A percentile compares a stretch with the other conserved stretches of the same genome.
These are phyloP conservation scores for Pinus tabuliformis DNA, from an alignment of 75 land plant species.

Conservation along the genomic window DNA sequence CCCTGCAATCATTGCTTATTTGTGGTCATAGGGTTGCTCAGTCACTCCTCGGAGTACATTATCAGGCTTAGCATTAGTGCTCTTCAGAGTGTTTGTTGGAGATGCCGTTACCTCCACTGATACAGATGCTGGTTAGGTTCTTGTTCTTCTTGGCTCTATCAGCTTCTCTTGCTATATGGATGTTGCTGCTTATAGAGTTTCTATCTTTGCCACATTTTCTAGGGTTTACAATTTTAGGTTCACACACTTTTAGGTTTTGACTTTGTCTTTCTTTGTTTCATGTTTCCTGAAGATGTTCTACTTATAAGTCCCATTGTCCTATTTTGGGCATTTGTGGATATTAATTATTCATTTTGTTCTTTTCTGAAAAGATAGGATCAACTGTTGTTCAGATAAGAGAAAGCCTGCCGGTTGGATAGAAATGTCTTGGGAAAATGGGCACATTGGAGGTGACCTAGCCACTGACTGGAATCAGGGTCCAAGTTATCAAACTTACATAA, in stretches of 20 bases:
- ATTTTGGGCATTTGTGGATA: not conserved
- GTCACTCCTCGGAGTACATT: no score
- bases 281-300: not conserved
- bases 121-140: not conserved
- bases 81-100: no score
- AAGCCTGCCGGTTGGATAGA: no score
- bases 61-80: no score
- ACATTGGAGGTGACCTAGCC: no score
- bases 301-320: not conserved
- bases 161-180: not conserved
- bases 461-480: no score
- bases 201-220: not conserved
- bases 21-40: no score
- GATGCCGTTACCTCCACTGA: not conserved
- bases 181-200: not conserved
- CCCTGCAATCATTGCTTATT: no score
- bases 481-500: no score
- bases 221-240: not conserved
- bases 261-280: constrained; percentile 1
- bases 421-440: no score
- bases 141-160: not conserved
- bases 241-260: not conserved
- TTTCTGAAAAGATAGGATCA: no score
- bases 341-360: not conserved
- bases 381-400: no score